These are phyloP conservation scores for Aspergillus ochraceus DNA, from an alignment of 2,329 filamentous ascomycete genomes.

Conservation along the genomic window DNA sequence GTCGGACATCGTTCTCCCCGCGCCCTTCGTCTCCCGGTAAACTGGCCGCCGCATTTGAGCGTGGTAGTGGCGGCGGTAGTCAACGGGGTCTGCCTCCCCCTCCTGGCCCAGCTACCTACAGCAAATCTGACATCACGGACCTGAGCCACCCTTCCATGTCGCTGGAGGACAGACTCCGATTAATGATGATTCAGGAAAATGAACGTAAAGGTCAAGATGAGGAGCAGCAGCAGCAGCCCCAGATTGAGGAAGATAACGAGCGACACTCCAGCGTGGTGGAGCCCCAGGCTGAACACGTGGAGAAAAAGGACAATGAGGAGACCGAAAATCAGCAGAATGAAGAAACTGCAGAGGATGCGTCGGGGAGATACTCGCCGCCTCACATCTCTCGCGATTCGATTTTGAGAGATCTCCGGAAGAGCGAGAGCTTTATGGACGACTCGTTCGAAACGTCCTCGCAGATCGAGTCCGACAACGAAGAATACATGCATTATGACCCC, in stretches of 20 bases:
- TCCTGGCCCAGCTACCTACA: slow-evolving; percentile 64
- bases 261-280: background rate
- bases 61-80: slow-evolving; percentile 63
- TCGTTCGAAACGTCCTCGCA: slow-evolving; percentile 64
- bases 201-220: slow-evolving; percentile 42
- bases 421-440: slow-evolving; percentile 64
- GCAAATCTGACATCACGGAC: slow-evolving; percentile 75
- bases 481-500: slow-evolving; percentile 69
- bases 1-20: slow-evolving; percentile 36
- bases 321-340: slow-evolving; percentile 39
- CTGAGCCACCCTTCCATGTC: slow-evolving; percentile 76
- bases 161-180: slow-evolving; percentile 77
- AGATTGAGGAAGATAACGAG: slow-evolving; percentile 5
- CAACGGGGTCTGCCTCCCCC: slow-evolving; percentile 72
- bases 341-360: slow-evolving; percentile 47
- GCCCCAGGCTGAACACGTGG: background rate
- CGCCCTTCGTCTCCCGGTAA: slow-evolving; percentile 61
- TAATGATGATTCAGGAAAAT: slow-evolving; percentile 81
- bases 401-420: slow-evolving; percentile 73
- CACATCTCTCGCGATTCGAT: slow-evolving; percentile 94
- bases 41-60: slow-evolving; percentile 71
- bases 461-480: slow-evolving; percentile 59
- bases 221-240: background rate
- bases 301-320: slow-evolving; percentile 24
- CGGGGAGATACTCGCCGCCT: slow-evolving; percentile 61